phyloP scores from a whole-genome alignment of 805 yeast genomes.

The Wickerhamomyces bisporus region DNA sequence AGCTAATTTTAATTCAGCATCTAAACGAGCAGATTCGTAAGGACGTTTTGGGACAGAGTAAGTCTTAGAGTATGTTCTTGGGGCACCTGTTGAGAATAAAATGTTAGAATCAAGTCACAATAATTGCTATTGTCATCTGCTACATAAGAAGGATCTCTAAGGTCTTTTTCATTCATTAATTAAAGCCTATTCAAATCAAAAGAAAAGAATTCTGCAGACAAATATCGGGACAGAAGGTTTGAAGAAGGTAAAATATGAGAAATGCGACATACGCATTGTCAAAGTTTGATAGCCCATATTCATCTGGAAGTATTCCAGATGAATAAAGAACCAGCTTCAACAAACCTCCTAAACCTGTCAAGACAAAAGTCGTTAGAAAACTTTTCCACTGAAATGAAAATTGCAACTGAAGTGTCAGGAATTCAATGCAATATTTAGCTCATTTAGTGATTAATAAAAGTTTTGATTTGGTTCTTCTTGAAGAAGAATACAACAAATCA shows the following conservation, averaged over 20 bases:
- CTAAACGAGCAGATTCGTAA: conserved; percentile 99
- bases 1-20: conserved; percentile 97
- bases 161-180: not conserved
- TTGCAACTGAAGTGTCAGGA: conserved; percentile 84
- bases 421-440: conserved; percentile 50
- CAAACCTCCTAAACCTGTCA: no score
- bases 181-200: not conserved
- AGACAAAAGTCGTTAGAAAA: conserved; percentile 1
- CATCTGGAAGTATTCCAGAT: no score
- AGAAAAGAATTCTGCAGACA: not conserved
- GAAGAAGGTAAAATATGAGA: not conserved
- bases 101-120: conserved; percentile 18
- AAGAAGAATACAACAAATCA: conserved; percentile 7
- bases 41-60: conserved; percentile 99
- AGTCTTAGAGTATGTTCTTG: conserved; percentile 99
- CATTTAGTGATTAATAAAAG: conserved; percentile 1
- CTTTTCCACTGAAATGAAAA: conserved; percentile 6
- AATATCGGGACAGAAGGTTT: conserved; percentile 1
- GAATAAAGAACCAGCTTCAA: not conserved
- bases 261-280: no score
- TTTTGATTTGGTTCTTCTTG: not conserved
- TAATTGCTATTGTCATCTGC: no score
- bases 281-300: no score
- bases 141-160: conserved; percentile 9
- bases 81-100: conserved; percentile 70